Evolutionary conservation across 352 stramenopile genomes (phyloP), one percentile per base, ranked within the genome.

Genomic region (Pythium rishiriense): DNA sequence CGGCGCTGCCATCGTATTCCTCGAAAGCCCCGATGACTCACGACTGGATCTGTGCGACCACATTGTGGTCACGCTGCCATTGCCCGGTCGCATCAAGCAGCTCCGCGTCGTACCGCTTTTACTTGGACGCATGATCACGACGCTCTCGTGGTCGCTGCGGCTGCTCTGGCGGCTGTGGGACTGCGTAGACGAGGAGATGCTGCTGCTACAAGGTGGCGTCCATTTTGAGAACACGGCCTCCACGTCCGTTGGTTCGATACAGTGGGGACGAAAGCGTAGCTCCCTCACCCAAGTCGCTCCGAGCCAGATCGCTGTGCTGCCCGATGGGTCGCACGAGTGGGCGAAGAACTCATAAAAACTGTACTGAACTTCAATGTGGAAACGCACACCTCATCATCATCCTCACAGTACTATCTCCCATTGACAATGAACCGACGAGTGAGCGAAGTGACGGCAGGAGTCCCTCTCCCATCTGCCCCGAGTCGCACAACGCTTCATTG

Each of bases 181-280:
- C 35, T 26, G 48, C 42, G 19, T 8, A 21, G 42, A 51, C 0
- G 21, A 51, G 14, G 62, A 69, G 29, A 22, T 52, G 7, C 8
- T 69, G 35, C 39, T 69, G 47, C 43, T 69, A 2, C 62, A 69
- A 19, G 62, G 62, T 7, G 33, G 33, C 15, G 61, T 68, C 4
- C 43, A 62, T 35, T 68, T 58, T 35, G 51, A 67, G 11, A 62
- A 37, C 41, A 26, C 43, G 31, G 11, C 41, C 28, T 37, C 46
- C 26, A 43, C 28, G 28, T 45, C 28, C 6, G 53, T 52, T 2
- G 41, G 15, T 1, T 54, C 54, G 26, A 43, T n/a, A 3, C 4
- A 43, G 9, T 62, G 25, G 41, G 3, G 14, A n/a, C 41, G 28
- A 14, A 61, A 41, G 3, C 19, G 11, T 19, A 46, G 17, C 12